Base-by-base conservation (phyloP, 257 asterid genomes). In the Nicotiana undulata region DNA sequence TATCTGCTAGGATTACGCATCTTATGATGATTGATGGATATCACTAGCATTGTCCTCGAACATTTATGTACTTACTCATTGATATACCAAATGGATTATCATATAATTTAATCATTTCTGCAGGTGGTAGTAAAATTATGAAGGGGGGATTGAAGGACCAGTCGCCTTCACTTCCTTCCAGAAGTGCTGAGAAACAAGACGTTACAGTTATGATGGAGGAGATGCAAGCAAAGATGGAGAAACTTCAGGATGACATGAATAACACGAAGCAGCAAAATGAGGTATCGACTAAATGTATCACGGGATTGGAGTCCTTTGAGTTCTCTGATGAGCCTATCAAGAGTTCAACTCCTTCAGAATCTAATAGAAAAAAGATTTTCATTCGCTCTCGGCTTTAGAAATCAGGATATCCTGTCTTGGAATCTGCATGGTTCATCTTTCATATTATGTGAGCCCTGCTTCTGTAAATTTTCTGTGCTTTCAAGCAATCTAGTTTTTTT, bases 151-250 rank as follows among this genome's bases (percentile, higher is more conserved):
- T 83, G 49, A 85, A 85, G 87, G 89, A 83, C 3, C 80, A 63
- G 29, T 74, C 82, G 18, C 59, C 83, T 46, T 86, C 90, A 8
- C 75, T 9, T 64, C 81, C 63, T 40, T 67, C 55, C 31, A 67
- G 16, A n/a, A 81, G 85, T 40, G 63, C 70, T 63, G 81, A 84
- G 81, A 83, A 85, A 53, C 86, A 86, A 46, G 85, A 83, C 80
- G 79, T 75, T 53, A 65, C 74, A 51, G 52, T 86, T 34, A 79
- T 81, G 81, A 84, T 82, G 88, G 93, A 89, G 82, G 93, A 88
- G 86, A 87, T 88, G 89, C 93, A 85, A 81, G 93, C 91, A 17
- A 89, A 84, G 76, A 87, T 87, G 88, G 92, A 85, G 86, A 91
- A 87, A 82, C 59, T 87, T 89, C 89, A 82, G 77, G 87, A 85